Evolutionary conservation across 768 basidiomycete species (phyloP).

Genomic region (Hericium coralloides): DNA sequence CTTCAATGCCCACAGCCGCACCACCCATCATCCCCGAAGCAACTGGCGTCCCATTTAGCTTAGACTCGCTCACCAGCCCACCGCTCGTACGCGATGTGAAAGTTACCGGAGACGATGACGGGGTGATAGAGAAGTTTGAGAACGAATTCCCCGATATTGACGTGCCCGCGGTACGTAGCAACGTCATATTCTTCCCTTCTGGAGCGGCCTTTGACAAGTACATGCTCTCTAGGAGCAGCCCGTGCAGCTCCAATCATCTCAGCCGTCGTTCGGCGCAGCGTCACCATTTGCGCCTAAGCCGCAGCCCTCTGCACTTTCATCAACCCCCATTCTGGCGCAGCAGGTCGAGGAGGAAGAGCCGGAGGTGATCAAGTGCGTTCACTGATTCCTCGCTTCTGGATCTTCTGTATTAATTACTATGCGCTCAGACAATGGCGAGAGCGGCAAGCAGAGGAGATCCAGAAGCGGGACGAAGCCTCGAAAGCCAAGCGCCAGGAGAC

Average conservation of each 20-base stretch:
- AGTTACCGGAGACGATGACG: slow-evolving; percentile 76
- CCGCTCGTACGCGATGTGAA: slow-evolving; percentile 48
- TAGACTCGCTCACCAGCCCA: slow-evolving; percentile 54
- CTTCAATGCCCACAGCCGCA: slow-evolving; percentile 27
- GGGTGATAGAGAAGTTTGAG: slow-evolving; percentile 67
- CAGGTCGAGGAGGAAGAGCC: slow-evolving; percentile 72
- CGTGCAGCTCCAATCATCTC: slow-evolving; percentile 9
- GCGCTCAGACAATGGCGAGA: slow-evolving; percentile 65
- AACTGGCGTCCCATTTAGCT: slow-evolving; percentile 36
- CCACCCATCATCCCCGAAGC: slow-evolving; percentile 11
- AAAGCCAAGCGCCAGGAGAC: slow-evolving; percentile 73
- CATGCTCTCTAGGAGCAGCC: slow-evolving; percentile 1
- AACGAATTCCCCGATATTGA: slow-evolving; percentile 80
- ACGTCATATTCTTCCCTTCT: slow-evolving; percentile 3
- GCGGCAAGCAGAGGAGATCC: slow-evolving; percentile 78
- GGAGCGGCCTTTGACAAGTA: background rate
- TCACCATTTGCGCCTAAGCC: slow-evolving; percentile 70
- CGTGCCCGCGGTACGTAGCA: slow-evolving; percentile 29
- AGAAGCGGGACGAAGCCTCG: slow-evolving; percentile 72
- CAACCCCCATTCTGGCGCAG: slow-evolving; percentile 68
- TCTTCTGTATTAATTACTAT: background rate
- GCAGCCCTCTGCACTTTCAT: slow-evolving; percentile 59
- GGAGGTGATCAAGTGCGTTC: slow-evolving; percentile 69
- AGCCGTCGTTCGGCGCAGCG: slow-evolving; percentile 37
- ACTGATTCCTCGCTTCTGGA: background rate